These are phyloP conservation scores for Cetraspora pellucida DNA, from an alignment of 192 early-diverging fungal genomes.

Conservation along the genomic window DNA sequence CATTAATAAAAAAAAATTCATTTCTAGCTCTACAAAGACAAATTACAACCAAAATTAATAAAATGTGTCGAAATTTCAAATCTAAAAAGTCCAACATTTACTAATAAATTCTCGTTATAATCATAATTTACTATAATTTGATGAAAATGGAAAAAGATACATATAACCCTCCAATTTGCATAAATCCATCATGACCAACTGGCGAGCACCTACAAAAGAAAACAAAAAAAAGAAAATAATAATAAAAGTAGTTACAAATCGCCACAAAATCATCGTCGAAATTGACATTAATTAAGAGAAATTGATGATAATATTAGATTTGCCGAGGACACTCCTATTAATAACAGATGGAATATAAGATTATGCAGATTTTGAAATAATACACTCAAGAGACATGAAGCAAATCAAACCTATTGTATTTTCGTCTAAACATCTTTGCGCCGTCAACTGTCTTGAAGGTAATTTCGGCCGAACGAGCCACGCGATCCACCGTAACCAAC, in stretches of 20 bases:
- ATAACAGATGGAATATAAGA: neutral
- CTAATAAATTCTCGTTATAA: no score
- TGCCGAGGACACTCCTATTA: neutral
- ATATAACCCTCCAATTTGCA: no score
- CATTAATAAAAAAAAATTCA: constrained; percentile 1
- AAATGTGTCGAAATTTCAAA: neutral
- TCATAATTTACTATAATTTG: no score
- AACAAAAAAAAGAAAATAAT: neutral
- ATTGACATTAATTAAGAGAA: neutral
- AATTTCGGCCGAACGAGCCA: neutral
- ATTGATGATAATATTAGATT: constrained; percentile 3
- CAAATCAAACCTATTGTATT: neutral
- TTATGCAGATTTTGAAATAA: neutral
- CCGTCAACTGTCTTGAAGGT: neutral
- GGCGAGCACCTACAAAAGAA: neutral
- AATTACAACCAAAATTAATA: neutral
- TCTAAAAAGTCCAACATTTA: neutral
- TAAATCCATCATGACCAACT: neutral
- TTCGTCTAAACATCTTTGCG: constrained; percentile 8
- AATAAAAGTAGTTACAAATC: no score
- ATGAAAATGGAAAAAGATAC: no score
- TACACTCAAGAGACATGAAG: neutral
- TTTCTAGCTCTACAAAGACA: constrained; percentile 13
- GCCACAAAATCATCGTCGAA: no score
- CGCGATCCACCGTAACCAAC: neutral